Percentiles rank a stretch among this genome's conserved stretches.
phyloP scores from a whole-genome alignment of 2,329 filamentous ascomycete species.

The Phaeoacremonium minimum region DNA sequence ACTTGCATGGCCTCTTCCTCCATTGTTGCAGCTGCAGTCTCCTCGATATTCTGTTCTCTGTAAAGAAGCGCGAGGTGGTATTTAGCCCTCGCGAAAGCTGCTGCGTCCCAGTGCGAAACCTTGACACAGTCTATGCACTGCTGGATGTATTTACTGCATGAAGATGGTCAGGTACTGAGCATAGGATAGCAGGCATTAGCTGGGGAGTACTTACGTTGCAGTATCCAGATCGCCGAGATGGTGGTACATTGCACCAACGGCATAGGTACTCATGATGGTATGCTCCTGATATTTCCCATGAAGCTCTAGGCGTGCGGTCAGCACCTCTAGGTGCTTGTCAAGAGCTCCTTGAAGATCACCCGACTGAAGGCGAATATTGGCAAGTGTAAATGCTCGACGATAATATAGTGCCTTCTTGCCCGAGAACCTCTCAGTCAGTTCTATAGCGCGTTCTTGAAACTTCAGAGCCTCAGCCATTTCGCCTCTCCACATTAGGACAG shows the following conservation, averaged over 20 bases:
- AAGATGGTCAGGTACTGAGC: too few species aligned
- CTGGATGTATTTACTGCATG: too few species aligned
- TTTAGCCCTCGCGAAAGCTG: too few species aligned
- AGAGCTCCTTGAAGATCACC: constrained; percentile 7
- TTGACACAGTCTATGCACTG: too few species aligned
- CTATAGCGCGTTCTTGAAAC: constrained; percentile 1
- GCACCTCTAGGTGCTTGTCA: constrained; percentile 5
- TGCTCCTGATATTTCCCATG: constrained; percentile 5
- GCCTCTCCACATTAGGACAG: constrained; percentile 8
- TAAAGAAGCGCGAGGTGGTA: too few species aligned
- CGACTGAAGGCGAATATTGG: constrained; percentile 4
- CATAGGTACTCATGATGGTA: constrained; percentile 8
- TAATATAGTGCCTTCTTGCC: constrained; percentile 5
- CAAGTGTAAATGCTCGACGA: constrained; percentile 8
- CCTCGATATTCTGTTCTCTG: too few species aligned
- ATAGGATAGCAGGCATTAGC: too few species aligned
- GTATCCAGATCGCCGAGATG: constrained; percentile 3
- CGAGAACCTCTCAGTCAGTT: constrained; percentile 4
- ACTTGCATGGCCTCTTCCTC: too few species aligned
- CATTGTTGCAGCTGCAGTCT: too few species aligned
- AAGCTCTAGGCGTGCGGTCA: constrained; percentile 3
- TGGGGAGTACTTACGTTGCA: constrained; percentile 3
- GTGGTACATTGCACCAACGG: constrained; percentile 7
- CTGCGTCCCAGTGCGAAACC: too few species aligned
- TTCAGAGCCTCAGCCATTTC: constrained; percentile 2